Percentiles rank a stretch among this genome's conserved stretches.
Evolutionary conservation across 2,329 filamentous ascomycete genomes (phyloP).

Genomic region (Trichoderma breve): DNA sequence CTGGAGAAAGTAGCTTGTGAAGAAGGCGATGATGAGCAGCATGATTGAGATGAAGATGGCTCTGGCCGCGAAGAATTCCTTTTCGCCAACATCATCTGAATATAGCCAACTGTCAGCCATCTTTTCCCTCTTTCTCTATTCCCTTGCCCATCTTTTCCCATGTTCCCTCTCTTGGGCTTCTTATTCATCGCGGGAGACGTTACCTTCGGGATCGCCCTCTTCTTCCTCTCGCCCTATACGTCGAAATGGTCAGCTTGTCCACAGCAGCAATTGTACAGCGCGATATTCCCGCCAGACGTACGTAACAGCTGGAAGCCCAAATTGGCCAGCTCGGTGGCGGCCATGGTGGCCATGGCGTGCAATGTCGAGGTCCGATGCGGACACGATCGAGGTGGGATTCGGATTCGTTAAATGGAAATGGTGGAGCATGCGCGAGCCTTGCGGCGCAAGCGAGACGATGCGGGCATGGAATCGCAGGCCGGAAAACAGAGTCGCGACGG

Average conservation of each 20-base stretch:
- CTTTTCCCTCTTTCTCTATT: background rate
- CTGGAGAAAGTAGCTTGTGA: slow-evolving; percentile 95
- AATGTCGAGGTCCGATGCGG: background rate
- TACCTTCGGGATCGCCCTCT: slow-evolving; percentile 38
- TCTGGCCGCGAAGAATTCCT: slow-evolving; percentile 95
- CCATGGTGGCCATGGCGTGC: slow-evolving; percentile 23
- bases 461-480: slow-evolving; percentile 24
- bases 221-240: slow-evolving; percentile 26
- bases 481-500: background rate
- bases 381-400: slow-evolving; percentile 5
- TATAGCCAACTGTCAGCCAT: slow-evolving; percentile 12
- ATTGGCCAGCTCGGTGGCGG: slow-evolving; percentile 28
- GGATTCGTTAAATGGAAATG: slow-evolving; percentile 11
- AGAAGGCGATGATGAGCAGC: slow-evolving; percentile 89
- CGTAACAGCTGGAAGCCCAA: slow-evolving; percentile 35
- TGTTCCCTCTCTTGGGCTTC: background rate
- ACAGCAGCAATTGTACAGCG: background rate
- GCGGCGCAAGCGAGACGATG: slow-evolving; percentile 24
- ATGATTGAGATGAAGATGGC: slow-evolving; percentile 95
- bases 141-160: background rate
- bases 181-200: slow-evolving; percentile 19
- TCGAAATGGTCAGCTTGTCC: background rate
- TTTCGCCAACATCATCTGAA: slow-evolving; percentile 71
- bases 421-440: slow-evolving; percentile 26
- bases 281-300: slow-evolving; percentile 23